phyloP scores from a whole-genome alignment of 208 protist species.

The Trypanosoma caninum region DNA sequence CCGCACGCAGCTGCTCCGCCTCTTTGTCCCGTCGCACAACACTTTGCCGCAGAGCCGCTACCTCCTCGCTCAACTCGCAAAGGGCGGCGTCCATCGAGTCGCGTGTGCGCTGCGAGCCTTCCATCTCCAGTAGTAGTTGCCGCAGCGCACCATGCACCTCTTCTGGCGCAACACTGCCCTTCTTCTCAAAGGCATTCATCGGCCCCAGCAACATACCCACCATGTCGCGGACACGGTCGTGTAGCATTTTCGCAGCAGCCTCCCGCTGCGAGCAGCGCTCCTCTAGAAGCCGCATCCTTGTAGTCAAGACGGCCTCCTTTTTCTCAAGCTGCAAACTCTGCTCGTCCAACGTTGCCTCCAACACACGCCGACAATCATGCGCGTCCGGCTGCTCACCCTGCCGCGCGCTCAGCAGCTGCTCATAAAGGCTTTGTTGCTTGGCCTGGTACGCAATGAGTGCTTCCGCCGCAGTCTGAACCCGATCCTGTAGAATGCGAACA shows the following conservation, averaged over 20 bases:
- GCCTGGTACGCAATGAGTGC: constrained; percentile 7
- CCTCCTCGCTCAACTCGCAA: constrained; percentile 31
- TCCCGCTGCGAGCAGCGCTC: constrained; percentile 15
- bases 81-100: constrained; percentile 31
- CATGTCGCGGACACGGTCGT: constrained; percentile 23
- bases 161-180: not conserved
- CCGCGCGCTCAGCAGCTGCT: constrained; percentile 2
- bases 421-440: constrained; percentile 5
- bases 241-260: constrained; percentile 2
- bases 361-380: not conserved
- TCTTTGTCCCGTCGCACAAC: not conserved
- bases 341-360: constrained; percentile 2
- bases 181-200: not conserved
- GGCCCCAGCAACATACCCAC: constrained; percentile 18
- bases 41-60: constrained; percentile 21
- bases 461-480: constrained; percentile 1
- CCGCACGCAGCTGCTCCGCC: not conserved
- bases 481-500: constrained; percentile 2
- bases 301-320: not conserved
- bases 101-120: not conserved
- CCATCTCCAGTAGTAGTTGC: not conserved
- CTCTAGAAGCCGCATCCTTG: constrained; percentile 10
- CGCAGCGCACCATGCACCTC: not conserved
- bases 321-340: not conserved
- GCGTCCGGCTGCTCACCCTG: constrained; percentile 2